Conservation (phyloP, 1,284 basidiomycete genomes). For the Moesziomyces sp. region DNA sequence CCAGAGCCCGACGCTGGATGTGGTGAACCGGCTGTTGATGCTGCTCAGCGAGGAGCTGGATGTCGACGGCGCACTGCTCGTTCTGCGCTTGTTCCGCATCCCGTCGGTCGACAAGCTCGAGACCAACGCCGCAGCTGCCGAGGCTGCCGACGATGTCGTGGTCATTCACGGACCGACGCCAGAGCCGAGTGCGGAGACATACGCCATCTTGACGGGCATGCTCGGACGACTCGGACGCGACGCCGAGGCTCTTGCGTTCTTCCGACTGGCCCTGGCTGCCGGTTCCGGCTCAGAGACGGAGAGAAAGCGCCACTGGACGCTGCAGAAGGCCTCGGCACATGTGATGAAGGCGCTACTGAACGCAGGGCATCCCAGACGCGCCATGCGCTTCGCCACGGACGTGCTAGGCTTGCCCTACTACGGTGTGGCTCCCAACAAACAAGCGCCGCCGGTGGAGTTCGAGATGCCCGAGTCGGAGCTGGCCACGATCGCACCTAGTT, state of each 20-base stretch:
- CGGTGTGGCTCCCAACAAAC: conserved; percentile 7
- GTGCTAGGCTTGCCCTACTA: conserved; percentile 31
- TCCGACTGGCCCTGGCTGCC: conserved; percentile 2
- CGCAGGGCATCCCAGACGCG: conserved; percentile 13
- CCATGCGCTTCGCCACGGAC: conserved; percentile 32
- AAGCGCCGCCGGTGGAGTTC: conserved; percentile 7
- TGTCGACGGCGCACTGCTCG: conserved; percentile 25
- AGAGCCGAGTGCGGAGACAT: conserved; percentile 21
- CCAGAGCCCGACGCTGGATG: conserved; percentile 31
- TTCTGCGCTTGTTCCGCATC: conserved; percentile 35
- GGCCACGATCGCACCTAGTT: conserved; percentile 8
- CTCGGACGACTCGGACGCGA: conserved; percentile 24
- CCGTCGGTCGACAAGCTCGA: conserved; percentile 5
- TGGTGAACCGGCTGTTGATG: conserved; percentile 27
- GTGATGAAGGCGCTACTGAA: conserved; percentile 38
- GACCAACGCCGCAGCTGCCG: too few species aligned
- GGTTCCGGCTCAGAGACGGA: neutral
- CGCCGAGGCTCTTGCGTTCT: conserved; percentile 18
- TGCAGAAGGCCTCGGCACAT: conserved; percentile 10
- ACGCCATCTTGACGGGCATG: conserved; percentile 16
- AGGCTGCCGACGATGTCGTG: neutral
- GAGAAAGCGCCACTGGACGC: neutral
- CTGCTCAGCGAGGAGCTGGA: conserved; percentile 19
- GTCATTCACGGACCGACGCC: conserved; percentile 25
- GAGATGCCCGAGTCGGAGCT: neutral